Evolutionary conservation across 108 stramenopile species (phyloP).

Genomic region (Bacterosira constricta): DNA sequence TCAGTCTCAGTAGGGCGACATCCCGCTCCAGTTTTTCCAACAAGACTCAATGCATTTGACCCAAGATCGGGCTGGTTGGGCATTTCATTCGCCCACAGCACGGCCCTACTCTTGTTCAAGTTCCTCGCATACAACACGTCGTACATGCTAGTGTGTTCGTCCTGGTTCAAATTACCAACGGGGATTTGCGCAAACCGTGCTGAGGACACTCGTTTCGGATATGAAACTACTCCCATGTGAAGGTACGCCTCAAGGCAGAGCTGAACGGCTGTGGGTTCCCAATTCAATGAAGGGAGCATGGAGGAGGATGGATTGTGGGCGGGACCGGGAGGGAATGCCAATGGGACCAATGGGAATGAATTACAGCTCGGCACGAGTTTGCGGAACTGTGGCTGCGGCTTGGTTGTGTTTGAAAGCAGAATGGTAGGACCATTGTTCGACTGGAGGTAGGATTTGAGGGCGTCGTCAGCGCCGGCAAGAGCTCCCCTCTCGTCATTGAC

Average conservation of each 20-base stretch:
- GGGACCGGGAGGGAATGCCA: constrained; percentile 86
- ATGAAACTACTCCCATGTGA: constrained; percentile 82
- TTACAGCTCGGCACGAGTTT: constrained; percentile 74
- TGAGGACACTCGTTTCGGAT: constrained; percentile 76
- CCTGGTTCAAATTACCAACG: constrained; percentile 88
- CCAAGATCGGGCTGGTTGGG: constrained; percentile 93
- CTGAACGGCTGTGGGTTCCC: constrained; percentile 91
- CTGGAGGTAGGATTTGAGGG: constrained; percentile 66
- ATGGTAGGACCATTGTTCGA: constrained; percentile 89
- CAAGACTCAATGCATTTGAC: constrained; percentile 45
- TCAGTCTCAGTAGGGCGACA: constrained; percentile 21
- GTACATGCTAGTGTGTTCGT: constrained; percentile 76
- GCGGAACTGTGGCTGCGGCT: constrained; percentile 59
- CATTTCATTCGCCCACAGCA: constrained; percentile 92
- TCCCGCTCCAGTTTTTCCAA: constrained; percentile 50
- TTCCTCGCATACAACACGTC: constrained; percentile 84
- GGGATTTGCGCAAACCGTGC: constrained; percentile 92
- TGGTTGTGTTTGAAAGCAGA: constrained; percentile 72
- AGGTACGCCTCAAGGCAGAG: constrained; percentile 79
- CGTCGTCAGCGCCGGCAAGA: constrained; percentile 71
- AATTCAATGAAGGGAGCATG: constrained; percentile 86
- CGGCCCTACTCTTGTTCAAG: constrained; percentile 77
- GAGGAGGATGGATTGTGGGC: constrained; percentile 81
- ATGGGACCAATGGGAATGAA: constrained; percentile 81
- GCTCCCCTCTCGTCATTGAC: constrained; percentile 67